phyloP scores from a whole-genome alignment of 2,329 filamentous ascomycete species.

The Claviceps monticola region DNA sequence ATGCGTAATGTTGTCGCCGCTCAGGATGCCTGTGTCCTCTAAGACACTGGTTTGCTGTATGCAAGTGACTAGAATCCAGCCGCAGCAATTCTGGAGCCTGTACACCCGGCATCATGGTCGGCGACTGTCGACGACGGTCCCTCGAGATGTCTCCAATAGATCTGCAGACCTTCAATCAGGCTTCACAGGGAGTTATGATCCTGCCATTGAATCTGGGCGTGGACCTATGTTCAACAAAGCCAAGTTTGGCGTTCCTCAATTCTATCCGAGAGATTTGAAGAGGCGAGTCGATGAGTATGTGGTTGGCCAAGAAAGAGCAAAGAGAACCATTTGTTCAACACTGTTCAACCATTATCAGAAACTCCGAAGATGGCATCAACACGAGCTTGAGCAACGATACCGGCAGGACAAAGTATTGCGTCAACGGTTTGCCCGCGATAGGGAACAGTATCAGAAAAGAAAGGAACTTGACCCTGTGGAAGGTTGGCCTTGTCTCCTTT shows the following conservation, averaged over 20 bases:
- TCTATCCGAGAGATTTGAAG: slow-evolving; percentile 62
- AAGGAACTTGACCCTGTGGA: slow-evolving; percentile 61
- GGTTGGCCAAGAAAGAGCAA: slow-evolving; percentile 85
- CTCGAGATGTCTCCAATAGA: slow-evolving; percentile 20
- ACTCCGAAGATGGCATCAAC: slow-evolving; percentile 62
- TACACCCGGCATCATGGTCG: neutral
- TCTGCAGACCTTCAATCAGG: slow-evolving; percentile 40
- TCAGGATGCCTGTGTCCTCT: slow-evolving; percentile 3
- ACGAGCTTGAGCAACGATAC: slow-evolving; percentile 52
- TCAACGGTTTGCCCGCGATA: slow-evolving; percentile 57
- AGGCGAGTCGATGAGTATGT: slow-evolving; percentile 90
- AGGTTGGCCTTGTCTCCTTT: slow-evolving; percentile 36
- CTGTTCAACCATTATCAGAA: slow-evolving; percentile 96
- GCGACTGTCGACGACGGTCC: neutral
- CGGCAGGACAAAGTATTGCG: slow-evolving; percentile 51
- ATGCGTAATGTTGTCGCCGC: neutral
- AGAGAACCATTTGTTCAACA: slow-evolving; percentile 84
- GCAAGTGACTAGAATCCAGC: neutral
- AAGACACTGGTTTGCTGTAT: neutral
- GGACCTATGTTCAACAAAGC: slow-evolving; percentile 47
- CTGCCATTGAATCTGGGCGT: slow-evolving; percentile 34
- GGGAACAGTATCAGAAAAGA: slow-evolving; percentile 38
- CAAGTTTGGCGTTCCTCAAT: slow-evolving; percentile 45
- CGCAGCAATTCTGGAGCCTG: neutral
- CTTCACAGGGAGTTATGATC: slow-evolving; percentile 47